Conservation (phyloP, 108 stramenopile genomes). For the Cyclotella baltica region DNA sequence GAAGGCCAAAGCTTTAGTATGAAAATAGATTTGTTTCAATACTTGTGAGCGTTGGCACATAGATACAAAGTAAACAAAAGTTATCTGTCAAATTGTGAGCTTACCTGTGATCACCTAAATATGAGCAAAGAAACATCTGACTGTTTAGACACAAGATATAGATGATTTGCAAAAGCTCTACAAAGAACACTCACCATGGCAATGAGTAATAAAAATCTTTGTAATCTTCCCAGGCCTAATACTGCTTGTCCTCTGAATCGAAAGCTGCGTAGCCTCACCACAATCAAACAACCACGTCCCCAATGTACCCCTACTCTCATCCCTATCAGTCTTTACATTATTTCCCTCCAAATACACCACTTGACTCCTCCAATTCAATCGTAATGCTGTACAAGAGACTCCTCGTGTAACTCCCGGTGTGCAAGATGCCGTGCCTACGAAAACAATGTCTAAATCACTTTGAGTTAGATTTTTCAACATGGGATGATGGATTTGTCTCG, state of each 20-base stretch:
- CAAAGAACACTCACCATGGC: constrained; percentile 80
- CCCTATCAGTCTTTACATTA: not conserved
- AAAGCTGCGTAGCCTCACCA: constrained; percentile 93
- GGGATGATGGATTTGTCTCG: constrained; percentile 74
- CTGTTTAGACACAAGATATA: not conserved
- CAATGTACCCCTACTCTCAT: constrained; percentile 41
- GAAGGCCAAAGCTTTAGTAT: constrained; percentile 93
- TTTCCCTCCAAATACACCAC: not conserved
- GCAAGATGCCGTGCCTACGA: constrained; percentile 94
- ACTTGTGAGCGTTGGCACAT: too few relatives aligned
- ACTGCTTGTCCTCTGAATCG: constrained; percentile 72
- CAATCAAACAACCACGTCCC: constrained; percentile 96
- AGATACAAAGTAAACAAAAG: not conserved
- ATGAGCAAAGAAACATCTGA: not conserved
- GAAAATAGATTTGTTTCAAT: too few relatives aligned
- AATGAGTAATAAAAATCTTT: constrained; percentile 95
- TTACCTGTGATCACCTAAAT: constrained; percentile 27
- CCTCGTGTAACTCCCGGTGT: constrained; percentile 87
- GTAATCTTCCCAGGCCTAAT: constrained; percentile 81
- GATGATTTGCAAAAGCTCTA: not conserved
- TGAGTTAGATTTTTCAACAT: constrained; percentile 50
- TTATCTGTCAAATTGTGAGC: not conserved
- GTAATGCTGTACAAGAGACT: constrained; percentile 87
- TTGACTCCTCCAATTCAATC: constrained; percentile 66
- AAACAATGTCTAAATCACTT: constrained; percentile 87